Evolutionary conservation across 768 basidiomycete species (phyloP), one percentile per base, ranked within the genome.

Genomic region (Mycena chlorophos): DNA sequence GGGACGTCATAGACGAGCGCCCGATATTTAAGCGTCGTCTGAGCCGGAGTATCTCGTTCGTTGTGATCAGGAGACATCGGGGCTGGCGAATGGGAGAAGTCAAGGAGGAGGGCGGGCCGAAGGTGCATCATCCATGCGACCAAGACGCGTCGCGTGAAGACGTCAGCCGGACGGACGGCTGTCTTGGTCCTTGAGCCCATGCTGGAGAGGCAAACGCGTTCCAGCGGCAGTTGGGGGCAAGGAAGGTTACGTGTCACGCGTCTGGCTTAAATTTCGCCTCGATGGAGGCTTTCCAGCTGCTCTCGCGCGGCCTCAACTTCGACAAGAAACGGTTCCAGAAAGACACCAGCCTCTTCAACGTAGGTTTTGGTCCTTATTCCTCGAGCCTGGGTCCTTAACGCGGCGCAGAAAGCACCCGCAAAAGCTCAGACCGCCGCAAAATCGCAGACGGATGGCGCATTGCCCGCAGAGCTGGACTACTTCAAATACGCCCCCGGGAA

Each of bases 261-360:
- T n/a, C n/a, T 37, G 12, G 12, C 34, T 42, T 12, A 42, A 42
- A 42, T 42, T 42, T 42, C n/a, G n/a, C n/a, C 40, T 42, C 46
- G 22, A 91, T 91, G 89, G 92, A 94, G 63, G 87, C 92, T 4
- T 98, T 98, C 69, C 89, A 88, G 60, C 71, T 97, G 13, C 83
- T 98, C 25, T 93, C 94, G 28, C 83, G 91, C 16, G 95, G 95
- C 29, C 92, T 81, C 0, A 79, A 76, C 52, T 97, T 98, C 62
- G 80, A 94, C 78, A 95, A 91, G 72, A 75, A 74, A 37, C 76
- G 79, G 27, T 94, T 88, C 70, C 79, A 84, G 63, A 70, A 74
- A 0, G 91, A 95, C 65, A 80, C 89, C 6, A 67, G 79, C 26
- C 71, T 91, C 5, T 95, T 96, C 72, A 78, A 80, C 56, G 88